phyloP scores from a whole-genome alignment of 2,329 filamentous ascomycete genomes.

The Neopestalotiopsis sp. region DNA sequence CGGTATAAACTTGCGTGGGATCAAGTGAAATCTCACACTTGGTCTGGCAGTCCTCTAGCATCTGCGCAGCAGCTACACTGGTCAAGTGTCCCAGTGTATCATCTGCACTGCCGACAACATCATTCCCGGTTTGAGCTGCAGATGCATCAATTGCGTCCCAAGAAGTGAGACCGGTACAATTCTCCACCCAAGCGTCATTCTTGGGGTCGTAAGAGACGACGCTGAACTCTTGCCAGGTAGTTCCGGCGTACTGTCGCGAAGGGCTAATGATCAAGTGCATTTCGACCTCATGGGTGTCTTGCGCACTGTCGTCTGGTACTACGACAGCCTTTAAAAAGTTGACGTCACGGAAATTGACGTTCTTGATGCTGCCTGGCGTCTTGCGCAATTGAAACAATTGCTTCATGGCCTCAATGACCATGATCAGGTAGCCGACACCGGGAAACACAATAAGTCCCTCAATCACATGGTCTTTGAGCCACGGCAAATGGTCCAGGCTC shows the following conservation, averaged over 20 bases:
- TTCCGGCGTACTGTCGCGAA: conserved; percentile 8
- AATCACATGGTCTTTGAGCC: conserved; percentile 51
- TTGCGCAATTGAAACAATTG: conserved; percentile 23
- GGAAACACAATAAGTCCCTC: conserved; percentile 47
- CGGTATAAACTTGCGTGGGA: conserved; percentile 8
- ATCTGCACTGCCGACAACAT: not conserved
- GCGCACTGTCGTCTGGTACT: not conserved
- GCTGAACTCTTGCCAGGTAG: conserved; percentile 16
- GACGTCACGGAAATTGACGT: conserved; percentile 17
- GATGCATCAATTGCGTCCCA: conserved; percentile 9
- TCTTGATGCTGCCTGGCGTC: conserved; percentile 3
- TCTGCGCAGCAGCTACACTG: conserved; percentile 13
- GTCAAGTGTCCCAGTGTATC: conserved; percentile 15
- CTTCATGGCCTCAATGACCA: conserved; percentile 46
- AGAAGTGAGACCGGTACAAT: conserved; percentile 12
- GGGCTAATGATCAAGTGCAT: conserved; percentile 18
- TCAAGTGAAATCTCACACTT: conserved; percentile 11
- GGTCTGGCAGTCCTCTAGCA: conserved; percentile 4
- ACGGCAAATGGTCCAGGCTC: conserved; percentile 43
- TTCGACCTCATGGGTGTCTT: conserved; percentile 13
- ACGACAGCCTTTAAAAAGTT: conserved; percentile 14
- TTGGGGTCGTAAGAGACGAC: conserved; percentile 17
- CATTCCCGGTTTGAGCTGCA: not conserved
- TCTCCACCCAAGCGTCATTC: conserved; percentile 14
- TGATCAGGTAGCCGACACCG: conserved; percentile 46